Evolutionary conservation across 306 rosid species (phyloP).

Genomic region (Betula pendula): DNA sequence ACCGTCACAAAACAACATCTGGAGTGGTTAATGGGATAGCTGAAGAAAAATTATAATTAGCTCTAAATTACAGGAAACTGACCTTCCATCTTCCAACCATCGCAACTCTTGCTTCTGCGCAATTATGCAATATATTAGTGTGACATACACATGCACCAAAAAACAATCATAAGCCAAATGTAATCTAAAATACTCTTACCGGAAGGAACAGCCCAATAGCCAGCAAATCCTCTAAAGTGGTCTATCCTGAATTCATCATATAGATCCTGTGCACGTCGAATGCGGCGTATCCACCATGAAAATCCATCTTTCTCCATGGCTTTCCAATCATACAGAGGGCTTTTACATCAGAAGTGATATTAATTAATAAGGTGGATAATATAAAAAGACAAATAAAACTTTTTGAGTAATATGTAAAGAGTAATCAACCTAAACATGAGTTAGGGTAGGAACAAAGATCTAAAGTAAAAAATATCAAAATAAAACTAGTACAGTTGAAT

Average conservation of each 20-base stretch:
- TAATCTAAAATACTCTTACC: slow-evolving; percentile 48
- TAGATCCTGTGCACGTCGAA: slow-evolving; percentile 73
- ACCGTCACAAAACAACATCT: slow-evolving; percentile 33
- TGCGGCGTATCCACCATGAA: slow-evolving; percentile 93
- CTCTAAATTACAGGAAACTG: slow-evolving; percentile 32
- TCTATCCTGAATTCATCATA: slow-evolving; percentile 91
- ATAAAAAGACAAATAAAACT: slow-evolving; percentile 9
- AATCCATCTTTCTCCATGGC: slow-evolving; percentile 92
- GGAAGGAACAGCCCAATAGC: slow-evolving; percentile 94
- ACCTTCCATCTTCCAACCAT: slow-evolving; percentile 95
- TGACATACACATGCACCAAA: slow-evolving; percentile 8
- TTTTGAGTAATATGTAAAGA: neutral
- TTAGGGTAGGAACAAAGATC: neutral
- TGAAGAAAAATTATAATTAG: slow-evolving; percentile 20
- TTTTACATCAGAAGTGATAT: slow-evolving; percentile 39
- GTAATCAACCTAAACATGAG: slow-evolving; percentile 3
- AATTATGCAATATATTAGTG: slow-evolving; percentile 40
- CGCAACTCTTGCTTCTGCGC: slow-evolving; percentile 86
- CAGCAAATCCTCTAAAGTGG: slow-evolving; percentile 94
- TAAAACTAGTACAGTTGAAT: neutral
- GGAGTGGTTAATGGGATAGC: slow-evolving; percentile 29
- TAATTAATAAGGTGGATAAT: slow-evolving; percentile 26
- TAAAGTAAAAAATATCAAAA: neutral
- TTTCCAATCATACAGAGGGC: slow-evolving; percentile 95
- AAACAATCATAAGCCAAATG: slow-evolving; percentile 22